phyloP scores from a whole-genome alignment of 495 filamentous ascomycete genomes.

The Usnea hakonensis region DNA sequence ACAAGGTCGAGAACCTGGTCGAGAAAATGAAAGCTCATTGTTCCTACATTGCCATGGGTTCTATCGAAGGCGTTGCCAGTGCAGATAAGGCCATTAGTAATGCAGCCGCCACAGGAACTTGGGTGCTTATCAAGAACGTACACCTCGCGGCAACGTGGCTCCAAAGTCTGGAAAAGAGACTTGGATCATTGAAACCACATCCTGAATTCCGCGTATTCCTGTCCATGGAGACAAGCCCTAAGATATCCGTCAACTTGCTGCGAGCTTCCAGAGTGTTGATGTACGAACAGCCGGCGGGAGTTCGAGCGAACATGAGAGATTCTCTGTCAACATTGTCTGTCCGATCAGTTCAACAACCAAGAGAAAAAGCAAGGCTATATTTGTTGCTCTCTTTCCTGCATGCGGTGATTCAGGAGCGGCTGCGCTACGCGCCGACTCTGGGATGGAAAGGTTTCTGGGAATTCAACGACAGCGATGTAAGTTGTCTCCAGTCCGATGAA shows the following conservation, averaged over 20 bases:
- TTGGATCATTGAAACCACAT: conserved; percentile 91
- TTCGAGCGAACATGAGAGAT: conserved; percentile 98
- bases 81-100: conserved; percentile 94
- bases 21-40: conserved; percentile 73
- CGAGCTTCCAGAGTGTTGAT: conserved; percentile 90
- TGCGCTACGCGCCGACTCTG: conserved; percentile 89
- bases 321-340: conserved; percentile 75
- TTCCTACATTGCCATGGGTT: conserved; percentile 98
- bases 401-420: conserved; percentile 88
- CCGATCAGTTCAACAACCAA: conserved; percentile 72
- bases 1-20: conserved; percentile 94
- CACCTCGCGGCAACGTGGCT: conserved; percentile 94
- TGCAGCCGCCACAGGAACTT: conserved; percentile 84
- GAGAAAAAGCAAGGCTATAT: conserved; percentile 87
- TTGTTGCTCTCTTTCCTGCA: conserved; percentile 90
- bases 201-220: conserved; percentile 91
- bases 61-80: conserved; percentile 81
- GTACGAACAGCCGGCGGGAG: conserved; percentile 96
- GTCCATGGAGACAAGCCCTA: conserved; percentile 94
- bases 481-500: conserved; percentile 30
- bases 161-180: conserved; percentile 91
- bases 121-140: conserved; percentile 99
- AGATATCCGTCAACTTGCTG: conserved; percentile 93
- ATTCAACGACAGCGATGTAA: conserved; percentile 98
- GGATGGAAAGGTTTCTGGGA: conserved; percentile 99